Evolutionary conservation across 768 basidiomycete species (phyloP), one percentile per base, ranked within the genome.

Genomic region (Phanerochaete carnosa): DNA sequence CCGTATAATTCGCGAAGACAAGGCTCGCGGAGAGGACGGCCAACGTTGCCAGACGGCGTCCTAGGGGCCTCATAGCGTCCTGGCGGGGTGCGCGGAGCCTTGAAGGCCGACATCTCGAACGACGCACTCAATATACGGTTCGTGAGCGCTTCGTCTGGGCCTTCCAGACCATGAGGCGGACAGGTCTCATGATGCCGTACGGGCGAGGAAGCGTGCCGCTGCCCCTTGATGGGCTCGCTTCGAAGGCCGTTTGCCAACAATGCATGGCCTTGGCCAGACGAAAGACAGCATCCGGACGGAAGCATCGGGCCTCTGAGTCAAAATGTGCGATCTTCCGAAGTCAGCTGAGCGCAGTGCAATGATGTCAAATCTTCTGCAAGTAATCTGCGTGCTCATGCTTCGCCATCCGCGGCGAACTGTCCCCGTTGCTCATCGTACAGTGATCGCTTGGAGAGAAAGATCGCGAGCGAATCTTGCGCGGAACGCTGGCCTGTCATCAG

Each of bases 1-100:
- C 68, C 11, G 69, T 69, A 28, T 58, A 59, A 2, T 62, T 67
- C 12, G 71, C 72, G 2, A 28, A 57, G 22, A 55, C 62, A 22
- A 66, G 28, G 23, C 28, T 22, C 11, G 49, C 58, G 4, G 32
- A 8, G 29, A 32, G 35, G 46, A 43, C 47, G 45, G 49, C 25
- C 13, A 29, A 43, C 9, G 23, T 37, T 16, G 54, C 33, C 9
- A 39, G 35, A 29, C 28, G 47, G 19, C 25, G 23, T 29, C 47
- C 47, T 13, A 19, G 3, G 23, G 28, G 26, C 37, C 33, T 37
- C 54, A 55, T 55, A 25, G 23, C 28, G 47, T 5, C 47, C 47
- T 49, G 47, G 23, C 6, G 5, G 54, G 23, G 23, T 23, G 52
- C 25, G 26, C 32, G 37, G 54, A n/a, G 23, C 35, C 54, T 55